Conservation (phyloP, 345 rosid species). For the Ceriops decandra region DNA sequence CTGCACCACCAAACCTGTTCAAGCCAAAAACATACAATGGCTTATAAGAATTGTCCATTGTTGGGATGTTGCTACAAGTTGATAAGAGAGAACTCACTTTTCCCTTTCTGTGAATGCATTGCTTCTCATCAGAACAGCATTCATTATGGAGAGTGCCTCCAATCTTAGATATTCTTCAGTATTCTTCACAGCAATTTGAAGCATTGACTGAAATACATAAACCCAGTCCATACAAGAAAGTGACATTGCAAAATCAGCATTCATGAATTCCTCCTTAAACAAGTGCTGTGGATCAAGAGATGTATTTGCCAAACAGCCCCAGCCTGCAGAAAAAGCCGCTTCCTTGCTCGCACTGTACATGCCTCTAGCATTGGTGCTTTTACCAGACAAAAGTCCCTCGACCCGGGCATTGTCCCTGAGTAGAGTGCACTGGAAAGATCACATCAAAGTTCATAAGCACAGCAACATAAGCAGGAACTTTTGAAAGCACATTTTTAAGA, state of each 20-base stretch:
- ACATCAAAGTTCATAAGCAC: conserved; percentile 82
- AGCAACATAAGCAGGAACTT: conserved; percentile 8
- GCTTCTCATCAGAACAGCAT: conserved; percentile 55
- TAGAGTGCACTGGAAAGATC: conserved; percentile 89
- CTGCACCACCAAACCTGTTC: conserved; percentile 50
- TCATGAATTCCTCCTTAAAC: conserved; percentile 23
- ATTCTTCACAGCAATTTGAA: conserved; percentile 40
- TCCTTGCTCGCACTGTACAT: conserved; percentile 17
- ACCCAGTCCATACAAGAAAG: conserved; percentile 52
- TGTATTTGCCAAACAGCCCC: conserved; percentile 12
- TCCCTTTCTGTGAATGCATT: conserved; percentile 58
- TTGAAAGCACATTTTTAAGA: not conserved
- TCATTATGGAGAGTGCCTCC: conserved; percentile 80
- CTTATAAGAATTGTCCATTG: not conserved
- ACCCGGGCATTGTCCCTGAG: conserved; percentile 72
- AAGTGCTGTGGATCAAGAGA: conserved; percentile 27
- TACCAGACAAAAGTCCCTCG: conserved; percentile 38
- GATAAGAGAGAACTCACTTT: conserved; percentile 46
- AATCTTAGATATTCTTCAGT: conserved; percentile 49
- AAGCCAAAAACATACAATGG: conserved; percentile 13
- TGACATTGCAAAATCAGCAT: conserved; percentile 21
- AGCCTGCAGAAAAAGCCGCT: conserved; percentile 21
- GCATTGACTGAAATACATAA: conserved; percentile 53
- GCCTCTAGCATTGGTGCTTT: conserved; percentile 24
- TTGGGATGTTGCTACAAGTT: not conserved